phyloP scores from a whole-genome alignment of 1,284 basidiomycete genomes.

The Flammula alnicola region DNA sequence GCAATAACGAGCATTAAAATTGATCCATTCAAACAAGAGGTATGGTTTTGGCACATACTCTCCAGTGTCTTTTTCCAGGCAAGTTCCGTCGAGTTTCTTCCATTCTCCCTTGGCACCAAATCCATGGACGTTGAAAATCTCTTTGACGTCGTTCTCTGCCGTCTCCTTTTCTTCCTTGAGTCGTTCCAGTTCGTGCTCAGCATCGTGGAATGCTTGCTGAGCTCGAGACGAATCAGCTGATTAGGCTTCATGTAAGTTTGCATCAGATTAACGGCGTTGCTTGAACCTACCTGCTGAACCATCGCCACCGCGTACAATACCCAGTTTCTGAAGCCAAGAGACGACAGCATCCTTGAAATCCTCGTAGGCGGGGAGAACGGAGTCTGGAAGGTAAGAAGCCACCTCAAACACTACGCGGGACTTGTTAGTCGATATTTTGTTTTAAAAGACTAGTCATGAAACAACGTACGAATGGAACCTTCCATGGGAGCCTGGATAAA shows the following conservation, averaged over 20 bases:
- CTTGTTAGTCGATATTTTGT: too few relatives aligned
- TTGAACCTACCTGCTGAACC: constrained; percentile 51
- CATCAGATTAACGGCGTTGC: too few relatives aligned
- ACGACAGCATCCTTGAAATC: constrained; percentile 67
- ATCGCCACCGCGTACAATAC: constrained; percentile 53
- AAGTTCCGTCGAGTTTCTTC: constrained; percentile 90
- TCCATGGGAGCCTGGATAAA: constrained; percentile 53
- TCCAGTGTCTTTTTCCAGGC: constrained; percentile 83
- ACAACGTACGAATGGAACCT: constrained; percentile 56
- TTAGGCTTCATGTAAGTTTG: too few relatives aligned
- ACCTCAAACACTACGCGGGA: constrained; percentile 78
- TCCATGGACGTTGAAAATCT: constrained; percentile 65
- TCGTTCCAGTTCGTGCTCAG: constrained; percentile 56
- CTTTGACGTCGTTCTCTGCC: constrained; percentile 57
- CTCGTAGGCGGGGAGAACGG: constrained; percentile 78
- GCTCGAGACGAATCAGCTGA: constrained; percentile 58
- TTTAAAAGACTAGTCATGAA: constrained; percentile 1
- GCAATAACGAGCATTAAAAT: constrained; percentile 1
- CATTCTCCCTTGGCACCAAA: constrained; percentile 91
- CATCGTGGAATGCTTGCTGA: constrained; percentile 66
- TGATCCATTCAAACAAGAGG: neutral
- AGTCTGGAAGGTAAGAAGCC: constrained; percentile 87
- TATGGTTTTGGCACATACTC: constrained; percentile 63
- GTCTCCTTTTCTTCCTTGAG: constrained; percentile 52
- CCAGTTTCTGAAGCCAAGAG: constrained; percentile 70